phyloP scores from a whole-genome alignment of 805 yeast genomes.

The Metschnikowia chrysomelidarum region DNA sequence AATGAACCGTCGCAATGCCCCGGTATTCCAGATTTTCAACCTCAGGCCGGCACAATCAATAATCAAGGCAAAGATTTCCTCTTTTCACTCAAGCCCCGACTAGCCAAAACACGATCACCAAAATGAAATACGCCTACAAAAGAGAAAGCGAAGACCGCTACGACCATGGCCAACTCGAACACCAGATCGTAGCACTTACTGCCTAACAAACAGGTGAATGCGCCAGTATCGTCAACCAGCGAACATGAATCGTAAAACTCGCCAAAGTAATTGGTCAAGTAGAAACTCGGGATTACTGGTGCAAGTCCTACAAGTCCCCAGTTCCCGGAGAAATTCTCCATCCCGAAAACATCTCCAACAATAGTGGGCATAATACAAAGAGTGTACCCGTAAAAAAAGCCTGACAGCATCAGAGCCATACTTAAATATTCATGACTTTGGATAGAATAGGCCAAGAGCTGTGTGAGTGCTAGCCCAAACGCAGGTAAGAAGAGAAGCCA shows the following conservation, averaged over 20 bases:
- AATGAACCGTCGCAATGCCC: no score
- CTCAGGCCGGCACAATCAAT: no score
- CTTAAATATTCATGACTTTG: slow-evolving; percentile 40
- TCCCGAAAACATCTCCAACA: slow-evolving; percentile 71
- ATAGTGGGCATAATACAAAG: slow-evolving; percentile 76
- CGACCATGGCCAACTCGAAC: slow-evolving; percentile 36
- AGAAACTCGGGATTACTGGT: slow-evolving; percentile 60
- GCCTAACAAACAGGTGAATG: slow-evolving; percentile 30
- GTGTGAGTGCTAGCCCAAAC: slow-evolving; percentile 47
- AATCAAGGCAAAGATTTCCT: no score
- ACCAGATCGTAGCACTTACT: slow-evolving; percentile 37
- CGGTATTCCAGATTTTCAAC: no score
- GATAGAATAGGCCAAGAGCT: slow-evolving; percentile 43
- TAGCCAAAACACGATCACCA: slow-evolving; percentile 10
- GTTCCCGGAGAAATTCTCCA: slow-evolving; percentile 61
- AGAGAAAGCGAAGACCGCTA: slow-evolving; percentile 29
- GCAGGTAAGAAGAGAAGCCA: slow-evolving; percentile 56
- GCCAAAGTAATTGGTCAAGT: slow-evolving; percentile 64
- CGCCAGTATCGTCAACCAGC: slow-evolving; percentile 13
- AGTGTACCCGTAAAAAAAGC: slow-evolving; percentile 70
- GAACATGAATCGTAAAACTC: slow-evolving; percentile 53
- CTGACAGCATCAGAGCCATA: slow-evolving; percentile 54
- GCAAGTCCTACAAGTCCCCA: slow-evolving; percentile 73
- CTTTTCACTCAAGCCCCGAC: slow-evolving; percentile 6
- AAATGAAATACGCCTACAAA: slow-evolving; percentile 18